Conservation (phyloP, 768 basidiomycete species). For the Piloderma croceum region DNA sequence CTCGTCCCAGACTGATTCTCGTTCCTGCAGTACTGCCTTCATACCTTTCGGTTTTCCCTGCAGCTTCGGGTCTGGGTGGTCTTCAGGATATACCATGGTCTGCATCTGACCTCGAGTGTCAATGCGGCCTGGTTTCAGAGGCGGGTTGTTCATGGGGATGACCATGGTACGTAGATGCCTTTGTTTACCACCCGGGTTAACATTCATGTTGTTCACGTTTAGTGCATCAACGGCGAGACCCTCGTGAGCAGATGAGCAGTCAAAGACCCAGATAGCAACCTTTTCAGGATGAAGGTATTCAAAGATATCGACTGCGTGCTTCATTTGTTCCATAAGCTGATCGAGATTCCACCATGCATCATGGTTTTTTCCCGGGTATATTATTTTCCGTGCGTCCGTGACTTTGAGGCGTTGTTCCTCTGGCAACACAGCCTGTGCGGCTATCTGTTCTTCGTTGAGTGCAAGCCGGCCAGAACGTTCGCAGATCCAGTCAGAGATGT, state of each 20-base stretch:
- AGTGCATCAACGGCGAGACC: slow-evolving; percentile 21
- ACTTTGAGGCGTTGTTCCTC: not conserved
- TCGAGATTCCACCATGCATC: slow-evolving; percentile 21
- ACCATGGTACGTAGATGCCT: slow-evolving; percentile 14
- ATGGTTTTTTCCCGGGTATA: slow-evolving; percentile 19
- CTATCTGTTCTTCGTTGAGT: slow-evolving; percentile 8
- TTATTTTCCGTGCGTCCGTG: slow-evolving; percentile 14
- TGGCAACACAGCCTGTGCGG: slow-evolving; percentile 7
- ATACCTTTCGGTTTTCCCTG: slow-evolving; percentile 20
- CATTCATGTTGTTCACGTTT: slow-evolving; percentile 24
- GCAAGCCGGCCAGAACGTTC: slow-evolving; percentile 13
- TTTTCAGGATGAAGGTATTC: slow-evolving; percentile 16
- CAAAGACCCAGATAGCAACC: slow-evolving; percentile 17
- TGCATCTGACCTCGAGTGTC: slow-evolving; percentile 9
- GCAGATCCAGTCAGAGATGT: slow-evolving; percentile 17
- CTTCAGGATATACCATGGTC: slow-evolving; percentile 12
- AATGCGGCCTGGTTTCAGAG: slow-evolving; percentile 4
- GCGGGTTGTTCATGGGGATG: slow-evolving; percentile 13
- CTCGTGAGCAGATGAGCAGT: slow-evolving; percentile 23
- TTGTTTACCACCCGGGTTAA: slow-evolving; percentile 19
- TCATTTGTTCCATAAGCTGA: slow-evolving; percentile 16
- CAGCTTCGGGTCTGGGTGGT: slow-evolving; percentile 6
- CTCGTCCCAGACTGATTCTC: slow-evolving; percentile 7
- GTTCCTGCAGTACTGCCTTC: slow-evolving; percentile 15
- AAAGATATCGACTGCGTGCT: slow-evolving; percentile 16